These are phyloP conservation scores for Exophiala viscosa DNA, from an alignment of 2,329 filamentous ascomycete genomes.

Conservation along the genomic window DNA sequence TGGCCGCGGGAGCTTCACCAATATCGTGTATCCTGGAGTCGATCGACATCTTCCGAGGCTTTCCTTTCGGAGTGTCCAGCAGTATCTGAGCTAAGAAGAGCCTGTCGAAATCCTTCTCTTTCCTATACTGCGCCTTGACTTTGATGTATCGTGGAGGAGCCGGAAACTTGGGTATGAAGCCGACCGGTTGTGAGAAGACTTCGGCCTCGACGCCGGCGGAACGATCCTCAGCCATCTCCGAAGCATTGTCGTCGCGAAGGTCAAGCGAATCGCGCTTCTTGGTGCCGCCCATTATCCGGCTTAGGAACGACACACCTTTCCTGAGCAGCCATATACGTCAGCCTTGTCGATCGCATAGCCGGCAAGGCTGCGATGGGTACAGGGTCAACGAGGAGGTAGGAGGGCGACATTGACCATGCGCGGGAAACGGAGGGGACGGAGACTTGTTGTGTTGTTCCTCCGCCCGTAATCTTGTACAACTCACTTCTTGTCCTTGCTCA, in stretches of 20 bases:
- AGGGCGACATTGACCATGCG: background rate
- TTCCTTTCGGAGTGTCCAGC: constrained; percentile 48
- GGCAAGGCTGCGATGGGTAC: background rate
- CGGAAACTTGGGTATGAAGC: constrained; percentile 82
- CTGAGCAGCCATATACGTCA: constrained; percentile 42
- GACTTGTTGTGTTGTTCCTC: background rate
- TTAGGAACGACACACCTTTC: constrained; percentile 87
- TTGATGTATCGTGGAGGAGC: constrained; percentile 89
- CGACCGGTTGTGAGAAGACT: constrained; percentile 73
- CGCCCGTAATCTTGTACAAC: constrained; percentile 30
- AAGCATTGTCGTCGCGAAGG: constrained; percentile 54
- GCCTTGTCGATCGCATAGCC: background rate
- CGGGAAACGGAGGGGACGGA: background rate
- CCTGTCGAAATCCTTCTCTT: constrained; percentile 73
- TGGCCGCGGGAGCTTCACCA: constrained; percentile 25
- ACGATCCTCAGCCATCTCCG: constrained; percentile 66
- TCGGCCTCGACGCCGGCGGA: constrained; percentile 78
- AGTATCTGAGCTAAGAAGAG: constrained; percentile 91
- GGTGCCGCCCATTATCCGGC: constrained; percentile 68
- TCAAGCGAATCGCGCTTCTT: constrained; percentile 66
- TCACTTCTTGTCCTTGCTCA: constrained; percentile 63
- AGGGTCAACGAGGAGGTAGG: background rate
- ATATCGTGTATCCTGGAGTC: constrained; percentile 29
- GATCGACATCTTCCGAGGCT: constrained; percentile 37
- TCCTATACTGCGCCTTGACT: constrained; percentile 76